Evolutionary conservation across 495 filamentous ascomycete species (phyloP), one percentile per base, ranked within the genome.

Genomic region (Xylaria intraflava): DNA sequence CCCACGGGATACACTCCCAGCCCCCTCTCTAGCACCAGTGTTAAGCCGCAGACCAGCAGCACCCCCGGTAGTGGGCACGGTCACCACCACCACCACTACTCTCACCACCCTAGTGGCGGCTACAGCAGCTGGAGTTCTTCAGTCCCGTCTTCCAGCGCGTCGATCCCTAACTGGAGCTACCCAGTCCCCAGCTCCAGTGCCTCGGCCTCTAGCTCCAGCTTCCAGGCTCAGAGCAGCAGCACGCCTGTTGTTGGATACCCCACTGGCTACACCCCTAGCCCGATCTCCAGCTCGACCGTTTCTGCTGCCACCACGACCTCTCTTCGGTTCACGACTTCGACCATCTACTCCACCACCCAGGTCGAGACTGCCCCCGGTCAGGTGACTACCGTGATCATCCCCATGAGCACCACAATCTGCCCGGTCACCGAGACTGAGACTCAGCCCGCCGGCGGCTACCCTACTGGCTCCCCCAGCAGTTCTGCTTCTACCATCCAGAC

Each of bases 271-370:
- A 9, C 38, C 12, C 11, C 1, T 16, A 10, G 8, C 9, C 27
- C 27, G 27, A 9, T 29, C 4, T 22, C 45, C 17, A 6, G 47
- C 22, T 33, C 29, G n/a, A 40, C 12, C 33, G n/a, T 16, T 41
- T 23, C 31, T 41, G 36, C 49, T 52, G 41, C 38, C 11, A 45
- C 45, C 49, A 46, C 44, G 27, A 35, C 38, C 43, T 27, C 56
- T 27, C 27, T 24, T n/a, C 35, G 44, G 22, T 39, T 52, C 41
- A 65, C 63, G 20, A 62, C 57, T 9, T 66, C 65, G 16, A 64
- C 60, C 22, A 64, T 64, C 33, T 64, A 63, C 39, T 39, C 62
- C 14, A 57, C 63, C 36, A 62, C 33, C 20, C 54, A 60, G 7
- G 29, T 40, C 24, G 58, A 48, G 40, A 50, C 42, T 29, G 49